Conservation (phyloP, 1,284 basidiomycete genomes). For the Apiotrichum mycotoxinovorans region DNA sequence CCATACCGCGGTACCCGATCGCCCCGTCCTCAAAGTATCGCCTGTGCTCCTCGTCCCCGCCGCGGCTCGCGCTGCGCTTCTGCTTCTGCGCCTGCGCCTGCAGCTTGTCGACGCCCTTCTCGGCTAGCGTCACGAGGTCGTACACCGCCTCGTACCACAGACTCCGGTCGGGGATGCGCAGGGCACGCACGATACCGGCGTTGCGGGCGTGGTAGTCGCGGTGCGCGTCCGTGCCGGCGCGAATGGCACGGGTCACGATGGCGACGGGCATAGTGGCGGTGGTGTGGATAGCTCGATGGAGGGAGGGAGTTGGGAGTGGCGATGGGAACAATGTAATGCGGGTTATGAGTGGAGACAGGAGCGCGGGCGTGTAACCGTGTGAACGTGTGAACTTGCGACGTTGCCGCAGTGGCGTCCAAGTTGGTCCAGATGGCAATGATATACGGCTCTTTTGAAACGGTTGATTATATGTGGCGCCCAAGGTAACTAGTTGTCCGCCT, state of each 20-base stretch:
- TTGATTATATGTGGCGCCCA: too few relatives aligned
- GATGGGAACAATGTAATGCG: too few relatives aligned
- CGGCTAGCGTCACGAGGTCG: not conserved
- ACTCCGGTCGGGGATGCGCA: not conserved
- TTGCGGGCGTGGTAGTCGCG: not conserved
- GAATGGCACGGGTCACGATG: not conserved
- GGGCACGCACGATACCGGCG: slow-evolving; percentile 1
- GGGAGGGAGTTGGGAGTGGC: not conserved
- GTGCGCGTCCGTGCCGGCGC: slow-evolving; percentile 5
- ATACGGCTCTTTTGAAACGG: too few relatives aligned
- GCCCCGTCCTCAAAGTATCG: too few relatives aligned
- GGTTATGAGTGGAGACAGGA: too few relatives aligned
- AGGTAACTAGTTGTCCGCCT: too few relatives aligned
- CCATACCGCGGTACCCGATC: too few relatives aligned
- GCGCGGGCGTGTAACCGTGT: too few relatives aligned
- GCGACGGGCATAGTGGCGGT: slow-evolving; percentile 14
- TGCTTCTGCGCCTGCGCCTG: not conserved
- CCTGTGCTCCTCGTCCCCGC: too few relatives aligned
- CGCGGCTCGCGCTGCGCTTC: not conserved
- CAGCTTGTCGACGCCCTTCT: not conserved
- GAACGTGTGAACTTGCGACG: too few relatives aligned
- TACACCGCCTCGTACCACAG: not conserved
- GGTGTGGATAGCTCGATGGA: slow-evolving; percentile 2
- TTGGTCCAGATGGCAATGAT: too few relatives aligned
- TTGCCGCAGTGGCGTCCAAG: too few relatives aligned